A percentile compares a stretch with the other conserved stretches of the same genome.
These are phyloP conservation scores for Aspergillus leporis DNA, from an alignment of 495 filamentous ascomycete species.

Conservation along the genomic window DNA sequence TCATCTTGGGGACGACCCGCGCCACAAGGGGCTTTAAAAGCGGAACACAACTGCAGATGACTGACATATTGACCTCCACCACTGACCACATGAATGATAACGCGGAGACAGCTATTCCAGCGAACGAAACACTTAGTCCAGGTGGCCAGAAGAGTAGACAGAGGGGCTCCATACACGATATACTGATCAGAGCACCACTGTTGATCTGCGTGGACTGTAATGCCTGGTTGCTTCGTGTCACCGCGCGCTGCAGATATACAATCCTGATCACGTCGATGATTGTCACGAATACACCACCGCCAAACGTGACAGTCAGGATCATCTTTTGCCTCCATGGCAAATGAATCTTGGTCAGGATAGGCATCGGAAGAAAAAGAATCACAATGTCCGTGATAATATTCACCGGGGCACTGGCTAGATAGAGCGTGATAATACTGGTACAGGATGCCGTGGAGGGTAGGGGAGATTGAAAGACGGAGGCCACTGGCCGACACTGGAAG, in stretches of 20 bases:
- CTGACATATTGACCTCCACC: conserved; percentile 85
- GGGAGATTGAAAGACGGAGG: conserved; percentile 57
- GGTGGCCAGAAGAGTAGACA: too few relatives aligned
- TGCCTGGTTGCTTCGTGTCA: conserved; percentile 34
- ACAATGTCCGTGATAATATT: conserved; percentile 83
- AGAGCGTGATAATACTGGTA: conserved; percentile 75
- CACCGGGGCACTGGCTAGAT: conserved; percentile 78
- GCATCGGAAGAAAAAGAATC: conserved; percentile 78
- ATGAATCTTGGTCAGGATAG: conserved; percentile 81
- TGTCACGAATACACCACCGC: conserved; percentile 79
- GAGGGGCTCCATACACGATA: conserved; percentile 57
- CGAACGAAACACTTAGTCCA: too few relatives aligned
- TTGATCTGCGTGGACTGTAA: conserved; percentile 35
- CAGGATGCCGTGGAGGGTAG: conserved; percentile 50
- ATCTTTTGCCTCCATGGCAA: conserved; percentile 81
- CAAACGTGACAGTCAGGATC: conserved; percentile 79
- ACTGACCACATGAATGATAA: conserved; percentile 90
- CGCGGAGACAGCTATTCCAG: conserved; percentile 65
- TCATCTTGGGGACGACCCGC: conserved; percentile 69
- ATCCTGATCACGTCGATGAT: conserved; percentile 87
- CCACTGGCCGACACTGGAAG: conserved; percentile 78
- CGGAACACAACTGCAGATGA: conserved; percentile 85
- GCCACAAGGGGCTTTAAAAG: conserved; percentile 84
- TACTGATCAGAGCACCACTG: conserved; percentile 41
- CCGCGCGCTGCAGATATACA: conserved; percentile 81